Base-by-base conservation (phyloP, 345 rosid genomes). In the Hevea brasiliensis region DNA sequence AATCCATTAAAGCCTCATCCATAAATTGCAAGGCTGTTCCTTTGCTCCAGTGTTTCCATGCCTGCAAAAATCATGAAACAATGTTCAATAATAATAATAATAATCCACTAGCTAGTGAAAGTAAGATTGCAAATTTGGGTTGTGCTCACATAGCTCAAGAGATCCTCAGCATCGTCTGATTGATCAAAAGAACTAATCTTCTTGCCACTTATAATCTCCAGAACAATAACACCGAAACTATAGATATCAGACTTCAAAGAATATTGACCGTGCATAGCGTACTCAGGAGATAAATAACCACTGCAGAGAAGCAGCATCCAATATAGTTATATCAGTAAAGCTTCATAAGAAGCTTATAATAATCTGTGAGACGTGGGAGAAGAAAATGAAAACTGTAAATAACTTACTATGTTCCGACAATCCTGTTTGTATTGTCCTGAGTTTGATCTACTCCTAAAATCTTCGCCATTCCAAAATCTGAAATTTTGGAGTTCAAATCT, bases 391-490 rank as follows among this genome's bases (percentile, higher is more conserved):
- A 12, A 10, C 12, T 10, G 15, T 12, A 0, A 45, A 15, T 3
- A 48, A 66, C 77, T 72, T 67, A 77, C 76, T 37, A 77, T 37
- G 81, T 77, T 29, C 81, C 81, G 12, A 72, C 76, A 58, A 72
- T 72, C 58, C 64, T 66, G 1, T 18, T 72, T n/a, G 81, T 77
- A 42, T 47, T 72, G 12, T 12, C 76, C 26, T 72, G 76, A 21
- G 72, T 66, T 72, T 77, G 76, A 50, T 77, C 72, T 14, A 67
- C 81, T 21, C 45, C 76, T 18, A 77, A 27, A 42, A 77, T 77
- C 60, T 68, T 77, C 40, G 81, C 81, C 81, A 72, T 72, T 0
- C 81, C 81, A 6, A 77, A 66, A 72, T 78, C 77, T 51, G 81
- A 72, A 42, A 78, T 68, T 48, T 73, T 78, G 1, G 81, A 54